Percentiles rank a stretch among this genome's conserved stretches.
Evolutionary conservation across 2,329 filamentous ascomycete species (phyloP).

Genomic region (Aphanocladium album): DNA sequence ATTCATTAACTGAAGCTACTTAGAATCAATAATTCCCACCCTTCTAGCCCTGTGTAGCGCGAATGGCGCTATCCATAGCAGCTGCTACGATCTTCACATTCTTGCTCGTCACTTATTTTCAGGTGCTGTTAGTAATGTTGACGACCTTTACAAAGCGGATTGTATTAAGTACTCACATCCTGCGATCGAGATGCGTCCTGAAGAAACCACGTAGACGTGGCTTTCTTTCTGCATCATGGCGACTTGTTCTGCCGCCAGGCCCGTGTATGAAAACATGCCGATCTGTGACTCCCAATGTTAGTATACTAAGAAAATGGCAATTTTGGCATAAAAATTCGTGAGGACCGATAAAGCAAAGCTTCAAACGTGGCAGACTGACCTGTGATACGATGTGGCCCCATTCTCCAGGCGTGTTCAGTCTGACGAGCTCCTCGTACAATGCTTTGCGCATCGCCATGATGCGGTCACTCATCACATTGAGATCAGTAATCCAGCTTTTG

Average conservation of each 20-base stretch:
- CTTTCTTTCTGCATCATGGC: constrained; percentile 22
- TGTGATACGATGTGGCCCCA: neutral
- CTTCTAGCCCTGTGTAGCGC: neutral
- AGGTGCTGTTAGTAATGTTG: neutral
- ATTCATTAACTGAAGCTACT: too few species aligned
- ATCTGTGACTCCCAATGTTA: constrained; percentile 22
- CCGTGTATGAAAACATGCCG: constrained; percentile 37
- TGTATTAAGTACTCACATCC: constrained; percentile 21
- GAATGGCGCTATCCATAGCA: neutral
- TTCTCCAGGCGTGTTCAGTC: neutral
- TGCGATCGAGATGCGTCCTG: constrained; percentile 22
- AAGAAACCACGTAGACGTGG: constrained; percentile 28
- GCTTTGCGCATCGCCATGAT: constrained; percentile 12
- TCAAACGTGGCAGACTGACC: neutral
- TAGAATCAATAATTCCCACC: too few species aligned
- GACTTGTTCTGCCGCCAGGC: constrained; percentile 28
- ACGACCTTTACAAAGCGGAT: neutral
- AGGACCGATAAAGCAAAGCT: constrained; percentile 38
- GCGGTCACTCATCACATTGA: neutral
- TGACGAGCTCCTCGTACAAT: constrained; percentile 17
- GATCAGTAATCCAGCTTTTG: neutral
- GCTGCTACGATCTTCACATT: neutral
- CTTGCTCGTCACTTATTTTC: neutral
- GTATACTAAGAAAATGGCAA: constrained; percentile 62
- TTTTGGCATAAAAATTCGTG: too few species aligned